Conservation (phyloP, 495 filamentous ascomycete genomes). For the Talaromyces borbonicus region DNA sequence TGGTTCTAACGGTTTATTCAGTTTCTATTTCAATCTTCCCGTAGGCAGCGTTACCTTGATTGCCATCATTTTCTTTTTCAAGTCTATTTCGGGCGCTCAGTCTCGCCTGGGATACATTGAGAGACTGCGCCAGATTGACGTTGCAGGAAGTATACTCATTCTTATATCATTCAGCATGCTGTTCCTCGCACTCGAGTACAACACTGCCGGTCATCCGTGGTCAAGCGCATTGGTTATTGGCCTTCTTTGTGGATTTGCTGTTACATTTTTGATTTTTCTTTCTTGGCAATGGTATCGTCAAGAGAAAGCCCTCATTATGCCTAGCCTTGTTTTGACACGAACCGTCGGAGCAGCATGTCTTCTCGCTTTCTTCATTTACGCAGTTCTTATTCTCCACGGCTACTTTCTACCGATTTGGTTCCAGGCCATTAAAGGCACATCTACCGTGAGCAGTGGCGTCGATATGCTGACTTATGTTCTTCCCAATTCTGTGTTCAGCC, state of each 20-base stretch:
- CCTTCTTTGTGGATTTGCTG: conserved; percentile 16
- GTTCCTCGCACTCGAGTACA: conserved; percentile 21
- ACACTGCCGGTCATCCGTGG: conserved; percentile 17
- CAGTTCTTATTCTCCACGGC: conserved; percentile 27
- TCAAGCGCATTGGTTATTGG: conserved; percentile 15
- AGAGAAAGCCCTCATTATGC: conserved; percentile 4
- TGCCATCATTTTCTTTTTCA: conserved; percentile 22
- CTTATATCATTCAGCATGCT: conserved; percentile 21
- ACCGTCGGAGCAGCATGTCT: conserved; percentile 7
- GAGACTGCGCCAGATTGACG: conserved; percentile 27
- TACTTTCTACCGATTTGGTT: conserved; percentile 8
- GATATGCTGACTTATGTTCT: conserved; percentile 7
- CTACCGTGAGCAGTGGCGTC: conserved; percentile 4
- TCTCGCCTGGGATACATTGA: conserved; percentile 2
- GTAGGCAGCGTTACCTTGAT: conserved; percentile 25
- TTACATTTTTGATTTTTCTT: conserved; percentile 18
- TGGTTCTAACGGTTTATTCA: conserved; percentile 16
- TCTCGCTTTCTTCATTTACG: conserved; percentile 6
- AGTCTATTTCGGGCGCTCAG: not conserved
- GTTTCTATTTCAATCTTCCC: conserved; percentile 22
- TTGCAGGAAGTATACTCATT: conserved; percentile 17
- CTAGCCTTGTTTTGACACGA: not conserved
- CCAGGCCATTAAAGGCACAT: conserved; percentile 6
- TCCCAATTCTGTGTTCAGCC: conserved; percentile 5
- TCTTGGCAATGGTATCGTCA: conserved; percentile 3